Conservation (phyloP, 768 basidiomycete species). For the Leccinum fibrillosum region DNA sequence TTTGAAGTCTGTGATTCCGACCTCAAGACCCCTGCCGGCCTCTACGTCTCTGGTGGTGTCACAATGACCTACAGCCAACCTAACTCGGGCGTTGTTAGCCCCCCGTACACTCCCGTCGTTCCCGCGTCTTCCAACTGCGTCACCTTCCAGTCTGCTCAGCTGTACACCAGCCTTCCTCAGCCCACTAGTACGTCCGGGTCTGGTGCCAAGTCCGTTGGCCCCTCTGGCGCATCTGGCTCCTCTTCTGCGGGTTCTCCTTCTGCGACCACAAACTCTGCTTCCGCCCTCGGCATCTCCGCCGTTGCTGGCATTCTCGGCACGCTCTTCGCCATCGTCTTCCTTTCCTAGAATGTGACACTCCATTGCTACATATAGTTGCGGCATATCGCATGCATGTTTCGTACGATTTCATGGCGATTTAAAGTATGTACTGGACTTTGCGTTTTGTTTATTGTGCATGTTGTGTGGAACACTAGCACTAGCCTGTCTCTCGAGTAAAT, state of each 20-base stretch:
- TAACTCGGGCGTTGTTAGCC: slow-evolving; percentile 23
- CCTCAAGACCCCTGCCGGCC: slow-evolving; percentile 59
- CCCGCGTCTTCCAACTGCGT: slow-evolving; percentile 46
- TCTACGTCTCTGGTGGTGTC: slow-evolving; percentile 40
- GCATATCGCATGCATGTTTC: neutral
- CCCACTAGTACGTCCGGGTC: slow-evolving; percentile 1
- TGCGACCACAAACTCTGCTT: slow-evolving; percentile 21
- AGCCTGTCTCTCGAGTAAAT: slow-evolving; percentile 18
- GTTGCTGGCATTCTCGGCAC: slow-evolving; percentile 34
- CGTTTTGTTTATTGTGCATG: slow-evolving; percentile 5
- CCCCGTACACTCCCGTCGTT: slow-evolving; percentile 40
- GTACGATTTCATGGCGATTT: slow-evolving; percentile 6
- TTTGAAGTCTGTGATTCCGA: slow-evolving; percentile 70
- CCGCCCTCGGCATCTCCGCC: slow-evolving; percentile 30
- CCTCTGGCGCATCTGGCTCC: slow-evolving; percentile 6
- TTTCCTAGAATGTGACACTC: slow-evolving; percentile 27
- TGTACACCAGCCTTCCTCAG: slow-evolving; percentile 32
- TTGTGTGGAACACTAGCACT: slow-evolving; percentile 27
- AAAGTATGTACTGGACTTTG: slow-evolving; percentile 6
- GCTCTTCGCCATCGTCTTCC: slow-evolving; percentile 36
- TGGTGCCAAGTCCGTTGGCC: neutral
- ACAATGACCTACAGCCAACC: slow-evolving; percentile 45
- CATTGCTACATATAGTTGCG: neutral
- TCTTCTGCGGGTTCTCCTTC: slow-evolving; percentile 13
- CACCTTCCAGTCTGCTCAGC: slow-evolving; percentile 32